These are phyloP conservation scores for Solanum clarkiae DNA, from an alignment of 257 asterid genomes.

Conservation along the genomic window DNA sequence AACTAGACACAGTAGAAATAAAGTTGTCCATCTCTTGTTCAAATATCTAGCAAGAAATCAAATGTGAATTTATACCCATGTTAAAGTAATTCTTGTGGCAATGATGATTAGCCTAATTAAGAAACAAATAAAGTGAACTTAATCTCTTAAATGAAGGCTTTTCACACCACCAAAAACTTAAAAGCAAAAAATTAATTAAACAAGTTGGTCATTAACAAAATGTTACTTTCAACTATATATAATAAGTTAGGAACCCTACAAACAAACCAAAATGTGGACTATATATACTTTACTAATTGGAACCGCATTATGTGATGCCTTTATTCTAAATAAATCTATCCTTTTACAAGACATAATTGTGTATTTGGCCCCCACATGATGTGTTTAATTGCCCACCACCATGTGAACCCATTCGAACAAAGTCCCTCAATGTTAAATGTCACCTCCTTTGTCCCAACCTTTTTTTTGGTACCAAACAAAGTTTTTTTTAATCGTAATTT, in stretches of 20 bases:
- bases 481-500: not conserved
- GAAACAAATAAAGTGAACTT: not conserved
- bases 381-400: conserved; percentile 1
- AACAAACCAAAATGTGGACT: not conserved
- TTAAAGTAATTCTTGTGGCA: not conserved
- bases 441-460: not conserved
- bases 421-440: not conserved
- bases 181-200: not conserved
- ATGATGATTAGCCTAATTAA: not conserved
- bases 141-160: not conserved
- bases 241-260: not conserved
- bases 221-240: not conserved
- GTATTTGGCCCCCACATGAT: conserved; percentile 2
- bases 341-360: not conserved
- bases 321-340: not conserved
- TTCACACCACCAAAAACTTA: not conserved
- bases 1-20: not conserved
- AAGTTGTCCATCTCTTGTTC: not conserved
- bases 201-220: not conserved
- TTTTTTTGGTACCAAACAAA: not conserved
- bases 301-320: not conserved
- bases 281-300: not conserved
- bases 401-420: conserved; percentile 1
- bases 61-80: not conserved
- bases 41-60: not conserved